Base-by-base conservation (phyloP, 768 basidiomycete genomes). In the Russula foetens region DNA sequence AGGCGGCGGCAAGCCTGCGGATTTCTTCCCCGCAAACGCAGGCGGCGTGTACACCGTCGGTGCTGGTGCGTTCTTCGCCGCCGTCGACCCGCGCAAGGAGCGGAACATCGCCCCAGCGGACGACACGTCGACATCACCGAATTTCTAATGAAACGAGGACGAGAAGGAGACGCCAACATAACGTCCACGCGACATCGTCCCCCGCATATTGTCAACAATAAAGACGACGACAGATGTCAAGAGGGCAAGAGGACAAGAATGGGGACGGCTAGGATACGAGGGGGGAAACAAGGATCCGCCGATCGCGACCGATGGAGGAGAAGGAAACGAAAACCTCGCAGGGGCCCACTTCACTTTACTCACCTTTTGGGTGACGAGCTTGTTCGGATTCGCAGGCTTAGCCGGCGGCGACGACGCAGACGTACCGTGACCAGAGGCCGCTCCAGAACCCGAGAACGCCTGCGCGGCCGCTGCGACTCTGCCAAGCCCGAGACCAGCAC, bases 101-200 rank as follows among this genome's bases (percentile, higher is more conserved):
- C 79, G 69, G 67, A 71, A 72, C 71, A 81, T 76, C 53, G 73
- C 75, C 59, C 76, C 76, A 7, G 74, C 64, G 1, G 82, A 81
- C 0, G 82, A 77, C 43, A 78, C 77, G 69, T 85, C 81, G 24
- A 85, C 74, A 59, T 81, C 77, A n/a, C 82, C 83, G 55, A 85
- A 76, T 79, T 76, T 81, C 84, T 85, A 64, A 31, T 8, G 3
- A 38, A 38, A 38, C 17, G 11, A 33, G 6, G 11, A 33, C 31
- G 31, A 33, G 31, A 33, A 33, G 11, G 31, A 33, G 11, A 33
- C 39, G 15, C 39, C 35, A 35, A 35, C 35, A 2, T 12, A 35
- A 35, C 35, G 11, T 11, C 4, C 11, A 7, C 4, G 2, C 35
- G 35, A 5, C 35, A n/a, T n/a, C 35, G 26, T 11, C 24, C 35